Percentiles rank a stretch among this genome's conserved stretches.
These are phyloP conservation scores for Colletotrichum magnum DNA, from an alignment of 2,329 filamentous ascomycete genomes.

Conservation along the genomic window DNA sequence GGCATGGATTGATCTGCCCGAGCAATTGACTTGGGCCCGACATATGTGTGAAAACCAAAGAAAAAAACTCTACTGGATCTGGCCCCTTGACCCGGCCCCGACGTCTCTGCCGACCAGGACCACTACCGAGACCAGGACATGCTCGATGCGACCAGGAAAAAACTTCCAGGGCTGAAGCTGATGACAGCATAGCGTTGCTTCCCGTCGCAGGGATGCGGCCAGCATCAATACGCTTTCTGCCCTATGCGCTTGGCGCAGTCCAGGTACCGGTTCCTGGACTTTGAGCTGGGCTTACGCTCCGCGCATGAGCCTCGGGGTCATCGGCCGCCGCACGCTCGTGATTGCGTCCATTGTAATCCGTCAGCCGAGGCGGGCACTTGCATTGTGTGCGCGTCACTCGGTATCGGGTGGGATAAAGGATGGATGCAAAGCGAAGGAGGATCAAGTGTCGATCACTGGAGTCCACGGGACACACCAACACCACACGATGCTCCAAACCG, in stretches of 20 bases:
- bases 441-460: slow-evolving; percentile 23
- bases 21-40: slow-evolving; percentile 14
- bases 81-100: not conserved
- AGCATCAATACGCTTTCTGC: slow-evolving; percentile 25
- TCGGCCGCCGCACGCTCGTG: slow-evolving; percentile 15
- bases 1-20: slow-evolving; percentile 5
- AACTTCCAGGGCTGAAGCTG: slow-evolving; percentile 33
- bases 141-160: not conserved
- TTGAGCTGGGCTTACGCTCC: slow-evolving; percentile 9
- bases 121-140: not conserved
- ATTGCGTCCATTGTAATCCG: not conserved
- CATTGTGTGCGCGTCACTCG: not conserved
- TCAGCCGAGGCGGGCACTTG: not conserved
- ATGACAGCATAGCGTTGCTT: slow-evolving; percentile 38
- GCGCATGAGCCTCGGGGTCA: slow-evolving; percentile 21
- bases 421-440: not conserved
- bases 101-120: not conserved
- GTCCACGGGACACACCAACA: slow-evolving; percentile 8
- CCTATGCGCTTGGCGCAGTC: slow-evolving; percentile 30
- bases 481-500: not conserved
- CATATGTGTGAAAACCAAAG: too few species aligned
- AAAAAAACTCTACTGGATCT: too few species aligned
- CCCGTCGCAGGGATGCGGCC: slow-evolving; percentile 33
- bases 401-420: not conserved
- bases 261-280: slow-evolving; percentile 31